Conservation (phyloP, 345 rosid species). For the Boechera stricta region DNA sequence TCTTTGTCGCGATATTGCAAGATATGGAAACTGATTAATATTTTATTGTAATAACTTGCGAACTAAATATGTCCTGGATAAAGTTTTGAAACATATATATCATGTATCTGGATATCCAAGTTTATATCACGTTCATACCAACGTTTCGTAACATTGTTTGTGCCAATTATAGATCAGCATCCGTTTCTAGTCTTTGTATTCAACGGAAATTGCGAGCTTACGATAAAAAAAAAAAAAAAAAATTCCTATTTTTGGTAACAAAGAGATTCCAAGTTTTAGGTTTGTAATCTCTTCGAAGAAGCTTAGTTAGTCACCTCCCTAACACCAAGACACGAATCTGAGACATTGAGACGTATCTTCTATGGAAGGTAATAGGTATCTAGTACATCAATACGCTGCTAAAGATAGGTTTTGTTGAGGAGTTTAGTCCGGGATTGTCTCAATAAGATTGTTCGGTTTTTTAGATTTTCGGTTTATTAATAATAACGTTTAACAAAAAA, state of each 20-base stretch:
- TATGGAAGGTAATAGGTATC: background rate
- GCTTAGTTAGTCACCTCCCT: background rate
- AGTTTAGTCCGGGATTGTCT: background rate
- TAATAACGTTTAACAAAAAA: too few relatives aligned
- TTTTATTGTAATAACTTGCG: conserved; percentile 13
- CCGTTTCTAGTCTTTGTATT: background rate
- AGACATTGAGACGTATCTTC: background rate
- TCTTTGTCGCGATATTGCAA: conserved; percentile 24
- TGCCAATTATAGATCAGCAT: background rate
- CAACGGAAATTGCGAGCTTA: background rate
- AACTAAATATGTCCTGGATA: background rate
- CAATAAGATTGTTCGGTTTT: background rate
- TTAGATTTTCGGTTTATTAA: too few relatives aligned
- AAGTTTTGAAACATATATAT: background rate
- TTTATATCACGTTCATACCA: background rate
- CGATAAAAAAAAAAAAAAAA: too few relatives aligned
- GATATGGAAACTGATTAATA: conserved; percentile 12
- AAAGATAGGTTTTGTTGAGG: background rate
- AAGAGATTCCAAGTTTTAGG: background rate
- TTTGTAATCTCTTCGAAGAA: background rate
- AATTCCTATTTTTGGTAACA: too few relatives aligned
- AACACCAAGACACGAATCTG: background rate
- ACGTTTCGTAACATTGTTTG: background rate
- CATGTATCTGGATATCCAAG: background rate
- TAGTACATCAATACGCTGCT: background rate